A percentile compares a stretch with the other conserved stretches of the same genome.
Conservation (phyloP, 2,329 filamentous ascomycete species). For the Dactylellina parvicollis region DNA sequence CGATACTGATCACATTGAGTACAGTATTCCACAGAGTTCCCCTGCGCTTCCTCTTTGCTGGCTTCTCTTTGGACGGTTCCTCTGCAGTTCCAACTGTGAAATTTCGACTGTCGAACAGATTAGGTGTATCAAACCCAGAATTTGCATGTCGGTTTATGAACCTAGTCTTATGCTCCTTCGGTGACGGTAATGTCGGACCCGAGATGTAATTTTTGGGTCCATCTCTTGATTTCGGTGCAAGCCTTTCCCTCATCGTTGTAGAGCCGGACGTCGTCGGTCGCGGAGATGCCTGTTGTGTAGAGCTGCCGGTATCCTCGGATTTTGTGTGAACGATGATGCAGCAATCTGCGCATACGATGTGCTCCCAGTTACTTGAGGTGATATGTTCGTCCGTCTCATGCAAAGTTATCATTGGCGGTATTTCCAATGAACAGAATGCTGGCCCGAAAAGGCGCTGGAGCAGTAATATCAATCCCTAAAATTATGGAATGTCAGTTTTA, state of each 20-base stretch:
- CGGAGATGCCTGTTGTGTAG: slow-evolving; percentile 22
- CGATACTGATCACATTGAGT: slow-evolving; percentile 44
- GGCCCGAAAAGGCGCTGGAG: slow-evolving; percentile 49
- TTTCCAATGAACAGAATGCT: slow-evolving; percentile 41
- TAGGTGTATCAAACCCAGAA: slow-evolving; percentile 43
- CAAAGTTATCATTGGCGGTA: slow-evolving; percentile 42
- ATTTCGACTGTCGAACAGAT: slow-evolving; percentile 45
- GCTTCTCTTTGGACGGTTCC: slow-evolving; percentile 26
- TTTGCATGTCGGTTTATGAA: slow-evolving; percentile 52
- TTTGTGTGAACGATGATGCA: slow-evolving; percentile 51
- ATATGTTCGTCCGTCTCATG: slow-evolving; percentile 33
- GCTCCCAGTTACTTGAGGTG: slow-evolving; percentile 38
- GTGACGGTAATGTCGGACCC: slow-evolving; percentile 7
- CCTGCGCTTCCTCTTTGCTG: slow-evolving; percentile 40
- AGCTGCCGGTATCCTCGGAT: slow-evolving; percentile 36
- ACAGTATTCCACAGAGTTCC: slow-evolving; percentile 43
- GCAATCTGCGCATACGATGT: slow-evolving; percentile 37
- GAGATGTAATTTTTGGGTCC: slow-evolving; percentile 46
- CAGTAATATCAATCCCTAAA: slow-evolving; percentile 45
- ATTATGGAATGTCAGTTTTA: not conserved
- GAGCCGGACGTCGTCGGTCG: slow-evolving; percentile 38
- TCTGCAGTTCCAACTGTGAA: slow-evolving; percentile 13
- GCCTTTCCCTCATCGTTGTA: slow-evolving; percentile 18
- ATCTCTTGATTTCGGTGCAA: slow-evolving; percentile 37
- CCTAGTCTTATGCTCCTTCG: slow-evolving; percentile 24